Conservation (phyloP, 148 eudicot genomes). For the Diospyros kaki region DNA sequence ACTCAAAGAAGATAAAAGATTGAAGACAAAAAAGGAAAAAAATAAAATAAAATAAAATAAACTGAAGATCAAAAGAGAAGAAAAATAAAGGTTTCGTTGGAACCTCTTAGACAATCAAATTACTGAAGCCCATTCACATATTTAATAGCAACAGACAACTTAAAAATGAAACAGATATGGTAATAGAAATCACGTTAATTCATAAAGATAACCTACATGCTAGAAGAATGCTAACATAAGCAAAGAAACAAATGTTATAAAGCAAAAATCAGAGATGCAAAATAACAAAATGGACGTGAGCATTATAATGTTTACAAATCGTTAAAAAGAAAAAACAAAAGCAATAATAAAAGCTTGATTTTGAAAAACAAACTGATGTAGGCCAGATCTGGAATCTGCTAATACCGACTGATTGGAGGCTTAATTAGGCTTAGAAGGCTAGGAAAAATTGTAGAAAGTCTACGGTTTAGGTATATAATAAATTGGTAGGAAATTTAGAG, state of each 20-base stretch:
- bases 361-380: neutral
- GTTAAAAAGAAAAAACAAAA: neutral
- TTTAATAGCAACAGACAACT: neutral
- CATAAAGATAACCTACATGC: neutral
- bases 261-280: neutral
- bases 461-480: too few relatives aligned
- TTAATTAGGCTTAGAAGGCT: too few relatives aligned
- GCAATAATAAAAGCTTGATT: neutral
- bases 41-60: neutral
- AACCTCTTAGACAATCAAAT: neutral
- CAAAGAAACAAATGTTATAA: too few relatives aligned
- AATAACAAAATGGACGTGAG: neutral
- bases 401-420: too few relatives aligned
- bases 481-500: too few relatives aligned
- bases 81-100: neutral
- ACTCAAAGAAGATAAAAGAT: neutral
- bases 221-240: too few relatives aligned
- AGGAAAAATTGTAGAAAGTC: too few relatives aligned
- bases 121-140: neutral
- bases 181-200: neutral
- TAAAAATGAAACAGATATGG: neutral
- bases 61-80: neutral
- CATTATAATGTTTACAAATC: neutral
- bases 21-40: too few relatives aligned
- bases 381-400: too few relatives aligned